phyloP scores from a whole-genome alignment of 2,329 filamentous ascomycete species.

The Talaromyces sp. region DNA sequence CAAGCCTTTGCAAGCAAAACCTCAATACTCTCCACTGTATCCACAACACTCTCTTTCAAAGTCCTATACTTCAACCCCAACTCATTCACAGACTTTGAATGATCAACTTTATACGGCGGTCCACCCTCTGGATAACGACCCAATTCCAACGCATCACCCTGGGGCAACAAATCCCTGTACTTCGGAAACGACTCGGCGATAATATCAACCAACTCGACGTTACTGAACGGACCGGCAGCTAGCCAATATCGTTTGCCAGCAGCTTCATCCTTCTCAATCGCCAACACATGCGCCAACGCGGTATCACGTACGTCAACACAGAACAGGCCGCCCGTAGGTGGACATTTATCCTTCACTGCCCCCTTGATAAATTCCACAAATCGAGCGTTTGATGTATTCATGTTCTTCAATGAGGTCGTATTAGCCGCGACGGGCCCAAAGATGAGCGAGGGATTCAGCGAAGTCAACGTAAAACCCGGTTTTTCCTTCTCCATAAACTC shows the following conservation, averaged over 20 bases:
- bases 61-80: constrained; percentile 35
- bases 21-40: constrained; percentile 18
- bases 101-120: constrained; percentile 32
- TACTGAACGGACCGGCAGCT: constrained; percentile 20
- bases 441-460: constrained; percentile 43
- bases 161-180: constrained; percentile 28
- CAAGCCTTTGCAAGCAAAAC: constrained; percentile 13
- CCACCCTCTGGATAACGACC: constrained; percentile 8
- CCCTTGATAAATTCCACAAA: constrained; percentile 23
- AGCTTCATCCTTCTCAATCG: constrained; percentile 20
- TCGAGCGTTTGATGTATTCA: constrained; percentile 37
- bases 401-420: constrained; percentile 17
- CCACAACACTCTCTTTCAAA: constrained; percentile 15
- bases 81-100: constrained; percentile 36
- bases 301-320: constrained; percentile 31
- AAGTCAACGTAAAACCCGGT: constrained; percentile 31
- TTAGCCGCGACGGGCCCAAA: constrained; percentile 33
- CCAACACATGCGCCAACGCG: constrained; percentile 27
- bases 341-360: constrained; percentile 17
- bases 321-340: constrained; percentile 17
- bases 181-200: constrained; percentile 27
- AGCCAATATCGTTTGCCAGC: constrained; percentile 25
- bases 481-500: constrained; percentile 22
- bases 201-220: constrained; percentile 23
- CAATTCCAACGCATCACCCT: constrained; percentile 22